These are phyloP conservation scores for Fusarium mexicanum DNA, from an alignment of 2,329 filamentous ascomycete genomes.

Conservation along the genomic window DNA sequence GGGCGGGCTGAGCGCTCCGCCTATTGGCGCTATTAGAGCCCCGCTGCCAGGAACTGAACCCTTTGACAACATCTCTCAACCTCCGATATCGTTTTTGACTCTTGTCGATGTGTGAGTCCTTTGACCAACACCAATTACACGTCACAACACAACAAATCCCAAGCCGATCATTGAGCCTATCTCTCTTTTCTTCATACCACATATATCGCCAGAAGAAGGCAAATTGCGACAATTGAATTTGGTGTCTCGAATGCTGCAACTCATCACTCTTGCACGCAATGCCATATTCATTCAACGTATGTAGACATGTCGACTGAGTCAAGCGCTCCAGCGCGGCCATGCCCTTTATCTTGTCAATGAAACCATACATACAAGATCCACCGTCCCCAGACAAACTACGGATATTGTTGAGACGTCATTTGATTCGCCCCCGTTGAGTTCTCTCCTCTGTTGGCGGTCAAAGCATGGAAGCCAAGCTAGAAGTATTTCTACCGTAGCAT, in stretches of 20 bases:
- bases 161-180: background rate
- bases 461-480: conserved; percentile 15
- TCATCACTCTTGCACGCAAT: background rate
- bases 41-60: conserved; percentile 31
- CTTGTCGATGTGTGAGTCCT: background rate
- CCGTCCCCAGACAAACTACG: conserved; percentile 9
- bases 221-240: background rate
- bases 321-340: background rate
- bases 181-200: background rate
- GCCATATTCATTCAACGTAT: background rate
- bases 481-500: conserved; percentile 13
- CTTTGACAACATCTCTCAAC: conserved; percentile 15
- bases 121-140: conserved; percentile 34
- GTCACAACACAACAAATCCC: background rate
- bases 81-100: conserved; percentile 37
- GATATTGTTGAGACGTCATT: conserved; percentile 31
- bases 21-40: conserved; percentile 10
- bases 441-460: conserved; percentile 17
- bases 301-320: conserved; percentile 4
- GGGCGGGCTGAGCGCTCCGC: conserved; percentile 28
- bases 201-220: background rate
- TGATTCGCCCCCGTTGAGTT: conserved; percentile 16
- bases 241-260: background rate
- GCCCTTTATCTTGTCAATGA: conserved; percentile 22
- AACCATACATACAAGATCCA: conserved; percentile 4